Base-by-base conservation (phyloP, 805 yeast species). In the Kregervanrija fluxuum region DNA sequence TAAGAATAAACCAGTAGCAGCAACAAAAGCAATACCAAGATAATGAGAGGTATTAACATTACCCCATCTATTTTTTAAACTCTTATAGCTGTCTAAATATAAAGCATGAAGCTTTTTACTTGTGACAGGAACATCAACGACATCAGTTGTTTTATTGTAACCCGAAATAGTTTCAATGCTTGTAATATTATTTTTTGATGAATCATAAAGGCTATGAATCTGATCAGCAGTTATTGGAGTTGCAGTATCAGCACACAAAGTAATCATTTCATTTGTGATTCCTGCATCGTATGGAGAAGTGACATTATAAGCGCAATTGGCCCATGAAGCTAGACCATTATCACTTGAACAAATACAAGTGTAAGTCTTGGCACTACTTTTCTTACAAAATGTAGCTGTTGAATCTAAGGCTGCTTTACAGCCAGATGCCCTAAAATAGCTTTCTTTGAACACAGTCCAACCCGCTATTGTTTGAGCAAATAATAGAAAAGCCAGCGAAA, bases 1-100 rank as follows among this genome's bases (percentile, higher is more conserved):
- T 44, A 75, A 52, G 35, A 79, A 60, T 1, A 65, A 41, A 4
- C 64, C 72, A 80, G 81, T 76, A 50, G 71, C 75, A 0, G 74
- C 72, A 16, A 79, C 45, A 33, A 70, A 49, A 2, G 69, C 77
- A 11, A 69, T 61, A 36, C 76, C 82, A 54, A 71, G 60, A 47
- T 61, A 66, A 30, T 74, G 66, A 3, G 80, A 73, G 16, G 62
- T 61, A 43, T 67, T 68, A 6, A 57, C 39, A 47, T 69, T 71
- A 12, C 59, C 55, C 40, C 48, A 68, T 54, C 73, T 62, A 33
- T 49, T 45, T 16, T 51, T 47, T 35, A 53, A 49, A 9, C 68
- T 55, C 2, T 33, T 17, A 46, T 54, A 63, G 13, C 57, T 54
- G 12, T 53, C 51, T 2, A 37, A 13, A 49, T 65, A 66, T 6